Base-by-base conservation (phyloP, 208 protist species). In the Trypanosoma lewisi region DNA sequence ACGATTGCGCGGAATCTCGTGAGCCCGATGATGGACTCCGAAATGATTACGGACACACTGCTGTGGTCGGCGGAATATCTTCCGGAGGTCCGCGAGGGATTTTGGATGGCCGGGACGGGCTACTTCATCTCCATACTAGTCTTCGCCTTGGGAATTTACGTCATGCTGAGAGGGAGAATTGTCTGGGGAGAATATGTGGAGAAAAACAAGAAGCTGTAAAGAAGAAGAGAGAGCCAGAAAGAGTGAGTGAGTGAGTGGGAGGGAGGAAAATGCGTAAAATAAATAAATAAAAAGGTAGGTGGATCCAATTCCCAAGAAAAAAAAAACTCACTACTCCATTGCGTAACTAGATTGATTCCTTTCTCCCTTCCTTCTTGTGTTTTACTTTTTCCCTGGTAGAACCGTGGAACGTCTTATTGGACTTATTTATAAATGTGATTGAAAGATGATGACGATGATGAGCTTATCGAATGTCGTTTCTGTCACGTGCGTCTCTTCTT, bases 91-190 rank as follows among this genome's bases (percentile, higher is more conserved):
- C 23, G 25, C 4, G 49, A 63, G 44, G 64, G 55, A 19, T 41
- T 70, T 14, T 64, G 48, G 56, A 89, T 90, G 78, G 60, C 87
- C 2, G 83, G 73, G 30, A 61, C 61, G 25, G 82, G 83, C 42
- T 90, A 86, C 73, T 90, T 93, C 66, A 68, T 90, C 11, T 80
- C 75, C 8, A 41, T 77, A 3, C 60, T 90, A 19, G 85, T 86
- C 63, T 89, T 83, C 49, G 61, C 82, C 21, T 30, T 89, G 1
- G 75, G 75, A 42, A 77, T 90, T 47, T 86, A 80, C 67, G 44
- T 84, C 34, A 73, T 90, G 55, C 81, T 87, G 53, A 70, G 78
- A 37, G 87, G 83, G 27, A 66, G 65, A 58, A 77, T 55, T 52
- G 63, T 85, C 5, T 83, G 77, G 85, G 68, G 68, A 54, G 28